Conservation (phyloP, 768 basidiomycete genomes). For the Pleurotus platypus region DNA sequence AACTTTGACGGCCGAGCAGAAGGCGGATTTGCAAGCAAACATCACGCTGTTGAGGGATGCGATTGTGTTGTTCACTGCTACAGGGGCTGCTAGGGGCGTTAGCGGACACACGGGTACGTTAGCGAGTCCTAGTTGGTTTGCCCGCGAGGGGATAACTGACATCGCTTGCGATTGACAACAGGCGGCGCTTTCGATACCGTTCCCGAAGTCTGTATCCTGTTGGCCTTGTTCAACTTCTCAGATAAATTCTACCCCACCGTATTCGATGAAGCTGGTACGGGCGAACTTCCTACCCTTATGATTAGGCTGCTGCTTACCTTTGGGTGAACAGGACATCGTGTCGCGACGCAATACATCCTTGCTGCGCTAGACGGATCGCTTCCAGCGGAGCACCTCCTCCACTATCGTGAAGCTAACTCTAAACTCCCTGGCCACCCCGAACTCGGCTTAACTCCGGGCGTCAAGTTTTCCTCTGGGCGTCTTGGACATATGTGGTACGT, state of each 20-base stretch:
- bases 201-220: constrained; percentile 79
- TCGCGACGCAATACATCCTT: constrained; percentile 86
- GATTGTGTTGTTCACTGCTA: constrained; percentile 83
- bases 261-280: constrained; percentile 78
- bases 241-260: constrained; percentile 65
- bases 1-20: constrained; percentile 61
- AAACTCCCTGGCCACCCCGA: constrained; percentile 90
- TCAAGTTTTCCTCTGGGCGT: constrained; percentile 92
- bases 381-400: constrained; percentile 72
- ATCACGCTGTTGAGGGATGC: constrained; percentile 82
- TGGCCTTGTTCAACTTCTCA: constrained; percentile 64
- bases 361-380: constrained; percentile 72
- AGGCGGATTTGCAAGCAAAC: constrained; percentile 55
- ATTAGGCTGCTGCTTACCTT: background rate
- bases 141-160: background rate
- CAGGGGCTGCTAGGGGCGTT: constrained; percentile 81
- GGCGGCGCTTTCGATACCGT: constrained; percentile 75
- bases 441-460: constrained; percentile 85
- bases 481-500: constrained; percentile 83
- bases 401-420: constrained; percentile 83
- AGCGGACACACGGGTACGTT: constrained; percentile 76
- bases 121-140: background rate
- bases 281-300: background rate
- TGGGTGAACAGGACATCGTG: constrained; percentile 65
- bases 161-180: constrained; percentile 13